Base-by-base conservation (phyloP, 495 filamentous ascomycete species). In the Podospora bellae-mahoneyi region DNA sequence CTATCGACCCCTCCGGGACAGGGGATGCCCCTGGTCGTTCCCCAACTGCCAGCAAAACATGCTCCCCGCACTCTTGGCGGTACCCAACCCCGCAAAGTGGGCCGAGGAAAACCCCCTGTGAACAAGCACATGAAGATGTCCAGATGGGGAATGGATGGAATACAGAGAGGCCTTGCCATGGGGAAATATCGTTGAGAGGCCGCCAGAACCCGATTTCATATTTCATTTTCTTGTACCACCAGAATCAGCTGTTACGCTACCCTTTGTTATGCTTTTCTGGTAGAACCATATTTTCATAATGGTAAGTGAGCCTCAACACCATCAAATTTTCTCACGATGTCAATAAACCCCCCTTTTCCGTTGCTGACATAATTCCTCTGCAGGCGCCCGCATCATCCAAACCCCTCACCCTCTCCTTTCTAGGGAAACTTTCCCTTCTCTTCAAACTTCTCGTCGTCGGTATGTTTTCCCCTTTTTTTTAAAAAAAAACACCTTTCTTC, bases 391-490 rank as follows among this genome's bases (percentile, higher is more conserved):
- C 39, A 6, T 58, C 32, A 53, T 44, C 67, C 59, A 34, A 58
- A 65, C 34, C 62, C 19, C 7, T 18, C 39, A 18, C 30, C 19
- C 64, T 64, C 57, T 62, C 56, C 63, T 20, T 65, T 13, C 7
- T 15, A 18, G 65, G 60, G 53, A 66, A 66, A 34, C 5, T 68
- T 5, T 34, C 55, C 30, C 65, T 73, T 27, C 16, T 67, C 15
- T 59, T 68, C 44, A 70, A 68, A 19, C 48, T 73, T n/a, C 1
- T 67, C 4, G 20, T 71, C 5, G 10, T 67, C n/a, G 64, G 69
- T 71, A 23, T 53, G 63, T 34, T 48, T 62, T 27, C 27, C 57
- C 3, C 2, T 48, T 48, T 18, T 48, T 10, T 16, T 48, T 48
- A 1, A 23, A 23, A 23, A 23, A 23, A 23, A 23, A 23, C 1